Conservation (phyloP, 257 asterid genomes). For the Nicotiana attenuata region DNA sequence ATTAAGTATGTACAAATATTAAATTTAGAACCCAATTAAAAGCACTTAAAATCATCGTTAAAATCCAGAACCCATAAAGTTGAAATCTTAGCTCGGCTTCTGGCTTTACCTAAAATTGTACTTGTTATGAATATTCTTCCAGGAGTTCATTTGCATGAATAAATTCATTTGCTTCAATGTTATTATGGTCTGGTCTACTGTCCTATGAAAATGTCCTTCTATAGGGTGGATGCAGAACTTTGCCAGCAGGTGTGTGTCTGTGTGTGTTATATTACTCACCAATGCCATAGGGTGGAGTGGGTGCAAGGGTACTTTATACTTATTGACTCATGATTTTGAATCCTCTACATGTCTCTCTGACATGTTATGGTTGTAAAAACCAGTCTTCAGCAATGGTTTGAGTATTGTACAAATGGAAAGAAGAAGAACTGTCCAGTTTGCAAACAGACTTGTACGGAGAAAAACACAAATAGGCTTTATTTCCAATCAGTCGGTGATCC, state of each 20-base stretch:
- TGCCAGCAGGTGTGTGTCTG: neutral
- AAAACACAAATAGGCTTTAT: slow-evolving; percentile 66
- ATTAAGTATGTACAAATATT: too few relatives aligned
- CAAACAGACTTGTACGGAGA: slow-evolving; percentile 70
- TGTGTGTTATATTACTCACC: neutral
- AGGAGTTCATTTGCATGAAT: neutral
- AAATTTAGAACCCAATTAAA: too few relatives aligned
- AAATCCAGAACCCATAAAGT: too few relatives aligned
- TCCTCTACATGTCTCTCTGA: neutral
- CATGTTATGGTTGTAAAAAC: slow-evolving; percentile 5
- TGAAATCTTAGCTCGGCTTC: too few relatives aligned
- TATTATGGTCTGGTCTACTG: neutral
- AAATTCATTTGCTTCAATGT: neutral
- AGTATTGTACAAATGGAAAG: slow-evolving; percentile 82
- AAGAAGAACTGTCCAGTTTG: slow-evolving; percentile 90
- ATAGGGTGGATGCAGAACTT: neutral
- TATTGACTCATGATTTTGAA: neutral
- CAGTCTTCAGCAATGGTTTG: slow-evolving; percentile 97
- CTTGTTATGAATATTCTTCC: neutral
- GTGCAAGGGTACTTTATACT: neutral
- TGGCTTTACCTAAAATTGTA: neutral
- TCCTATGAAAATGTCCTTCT: neutral
- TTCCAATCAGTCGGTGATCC: slow-evolving; percentile 84
- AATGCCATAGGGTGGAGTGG: neutral
- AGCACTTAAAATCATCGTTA: too few relatives aligned